A percentile compares a stretch with the other conserved stretches of the same genome.
phyloP scores from a whole-genome alignment of 1,139 yeast species.

The Pichia sp. region DNA sequence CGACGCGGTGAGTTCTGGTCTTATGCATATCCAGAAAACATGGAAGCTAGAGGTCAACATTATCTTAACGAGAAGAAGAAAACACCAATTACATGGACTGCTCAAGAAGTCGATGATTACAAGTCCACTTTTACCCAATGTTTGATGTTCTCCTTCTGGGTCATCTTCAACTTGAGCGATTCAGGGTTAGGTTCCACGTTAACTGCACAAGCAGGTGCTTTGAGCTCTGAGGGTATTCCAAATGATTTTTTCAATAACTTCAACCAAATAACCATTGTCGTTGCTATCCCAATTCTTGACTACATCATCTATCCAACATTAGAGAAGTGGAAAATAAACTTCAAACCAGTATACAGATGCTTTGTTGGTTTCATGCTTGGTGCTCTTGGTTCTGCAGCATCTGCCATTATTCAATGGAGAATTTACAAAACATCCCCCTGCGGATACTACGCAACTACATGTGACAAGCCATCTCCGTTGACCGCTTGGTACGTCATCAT shows the following conservation, averaged over 20 bases:
- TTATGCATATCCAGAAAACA: constrained; percentile 45
- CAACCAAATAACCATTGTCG: constrained; percentile 59
- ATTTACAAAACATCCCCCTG: constrained; percentile 77
- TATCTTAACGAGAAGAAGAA: constrained; percentile 26
- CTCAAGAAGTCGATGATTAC: constrained; percentile 57
- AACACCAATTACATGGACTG: constrained; percentile 38
- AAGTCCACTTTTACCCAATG: constrained; percentile 51
- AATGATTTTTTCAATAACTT: constrained; percentile 63
- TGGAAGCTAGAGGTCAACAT: constrained; percentile 37
- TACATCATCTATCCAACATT: constrained; percentile 47
- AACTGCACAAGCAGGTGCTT: constrained; percentile 60
- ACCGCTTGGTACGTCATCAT: constrained; percentile 51
- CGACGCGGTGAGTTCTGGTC: constrained; percentile 44
- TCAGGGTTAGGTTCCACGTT: constrained; percentile 56
- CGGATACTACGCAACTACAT: constrained; percentile 47
- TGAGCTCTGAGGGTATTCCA: constrained; percentile 61
- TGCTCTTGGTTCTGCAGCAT: constrained; percentile 64
- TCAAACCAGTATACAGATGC: constrained; percentile 30
- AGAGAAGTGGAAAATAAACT: constrained; percentile 45
- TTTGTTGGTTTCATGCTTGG: constrained; percentile 70
- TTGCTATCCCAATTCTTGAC: constrained; percentile 57
- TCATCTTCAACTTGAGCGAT: constrained; percentile 54
- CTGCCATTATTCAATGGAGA: constrained; percentile 74
- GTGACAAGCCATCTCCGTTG: constrained; percentile 41
- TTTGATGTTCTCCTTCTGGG: constrained; percentile 51